phyloP scores from a whole-genome alignment of 75 land plant species.

The Adiantum capillusveneris region DNA sequence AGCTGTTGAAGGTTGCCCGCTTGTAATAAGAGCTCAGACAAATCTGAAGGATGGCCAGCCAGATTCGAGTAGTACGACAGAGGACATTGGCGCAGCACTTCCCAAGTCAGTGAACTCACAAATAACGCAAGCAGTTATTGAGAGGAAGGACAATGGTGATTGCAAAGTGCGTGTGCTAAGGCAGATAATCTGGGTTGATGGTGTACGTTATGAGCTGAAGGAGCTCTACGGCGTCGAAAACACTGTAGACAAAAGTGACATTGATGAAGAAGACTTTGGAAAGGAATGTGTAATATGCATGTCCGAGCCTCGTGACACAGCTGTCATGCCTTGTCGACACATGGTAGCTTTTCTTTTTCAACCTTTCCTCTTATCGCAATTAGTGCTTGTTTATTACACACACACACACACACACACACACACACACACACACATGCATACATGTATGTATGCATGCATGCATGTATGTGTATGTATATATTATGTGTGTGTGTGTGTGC shows the following conservation, averaged over 20 bases:
- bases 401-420: too few relatives aligned
- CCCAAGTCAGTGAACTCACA: constrained; percentile 56
- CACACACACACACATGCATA: too few relatives aligned
- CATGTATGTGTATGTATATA: too few relatives aligned
- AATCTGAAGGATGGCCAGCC: constrained; percentile 15
- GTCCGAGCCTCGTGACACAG: constrained; percentile 89
- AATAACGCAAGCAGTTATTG: constrained; percentile 85
- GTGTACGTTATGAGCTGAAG: constrained; percentile 74
- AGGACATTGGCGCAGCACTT: constrained; percentile 27
- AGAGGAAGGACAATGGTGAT: constrained; percentile 56
- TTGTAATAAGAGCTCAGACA: constrained; percentile 66
- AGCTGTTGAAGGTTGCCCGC: constrained; percentile 53
- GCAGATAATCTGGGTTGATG: constrained; percentile 79
- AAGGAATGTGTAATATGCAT: constrained; percentile 96
- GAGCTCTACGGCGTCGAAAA: constrained; percentile 93
- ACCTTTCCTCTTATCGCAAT: neutral
- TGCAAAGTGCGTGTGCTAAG: constrained; percentile 70
- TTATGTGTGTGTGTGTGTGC: neutral
- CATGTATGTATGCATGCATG: too few relatives aligned
- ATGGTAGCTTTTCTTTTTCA: constrained; percentile 44
- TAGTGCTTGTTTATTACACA: too few relatives aligned
- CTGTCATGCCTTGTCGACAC: constrained; percentile 90
- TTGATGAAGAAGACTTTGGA: constrained; percentile 72
- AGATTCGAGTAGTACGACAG: constrained; percentile 12
- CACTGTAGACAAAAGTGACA: constrained; percentile 35